phyloP scores from a whole-genome alignment of 1,284 basidiomycete genomes.

The Ganoderma leucocontextum region DNA sequence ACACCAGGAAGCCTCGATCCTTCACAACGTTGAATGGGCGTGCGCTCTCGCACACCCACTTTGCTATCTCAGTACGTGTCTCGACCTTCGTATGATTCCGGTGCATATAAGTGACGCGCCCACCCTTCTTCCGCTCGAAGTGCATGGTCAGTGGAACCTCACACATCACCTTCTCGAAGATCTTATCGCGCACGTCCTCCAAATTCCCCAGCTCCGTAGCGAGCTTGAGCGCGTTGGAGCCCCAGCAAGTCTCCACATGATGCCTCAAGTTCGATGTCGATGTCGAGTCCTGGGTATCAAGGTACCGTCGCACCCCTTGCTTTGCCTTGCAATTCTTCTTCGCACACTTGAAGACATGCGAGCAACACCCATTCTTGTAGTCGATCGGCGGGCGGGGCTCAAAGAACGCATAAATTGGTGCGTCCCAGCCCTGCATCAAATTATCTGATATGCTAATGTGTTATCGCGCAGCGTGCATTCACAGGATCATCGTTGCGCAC shows the following conservation, averaged over 20 bases:
- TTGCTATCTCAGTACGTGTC: conserved; percentile 19
- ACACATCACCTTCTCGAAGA: not conserved
- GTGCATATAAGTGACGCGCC: conserved; percentile 26
- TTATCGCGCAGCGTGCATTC: too few species aligned
- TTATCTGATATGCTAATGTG: too few species aligned
- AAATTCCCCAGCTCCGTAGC: not conserved
- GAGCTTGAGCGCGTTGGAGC: not conserved
- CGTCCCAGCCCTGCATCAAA: too few species aligned
- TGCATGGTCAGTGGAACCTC: not conserved
- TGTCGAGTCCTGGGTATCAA: not conserved
- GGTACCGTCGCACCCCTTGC: not conserved
- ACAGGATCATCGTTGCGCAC: too few species aligned
- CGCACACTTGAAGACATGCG: conserved; percentile 2
- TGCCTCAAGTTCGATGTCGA: not conserved
- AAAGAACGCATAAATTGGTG: not conserved
- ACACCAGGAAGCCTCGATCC: conserved; percentile 25
- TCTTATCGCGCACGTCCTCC: not conserved
- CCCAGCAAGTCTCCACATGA: too few species aligned
- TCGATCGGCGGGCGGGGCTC: not conserved
- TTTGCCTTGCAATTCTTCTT: not conserved
- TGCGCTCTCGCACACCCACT: conserved; percentile 30
- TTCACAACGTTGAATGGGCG: conserved; percentile 34
- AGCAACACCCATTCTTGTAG: not conserved
- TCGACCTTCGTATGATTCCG: conserved; percentile 10
- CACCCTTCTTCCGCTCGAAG: conserved; percentile 30